These are phyloP conservation scores for Sporothrix luriei DNA, from an alignment of 2,329 filamentous ascomycete species.

Conservation along the genomic window DNA sequence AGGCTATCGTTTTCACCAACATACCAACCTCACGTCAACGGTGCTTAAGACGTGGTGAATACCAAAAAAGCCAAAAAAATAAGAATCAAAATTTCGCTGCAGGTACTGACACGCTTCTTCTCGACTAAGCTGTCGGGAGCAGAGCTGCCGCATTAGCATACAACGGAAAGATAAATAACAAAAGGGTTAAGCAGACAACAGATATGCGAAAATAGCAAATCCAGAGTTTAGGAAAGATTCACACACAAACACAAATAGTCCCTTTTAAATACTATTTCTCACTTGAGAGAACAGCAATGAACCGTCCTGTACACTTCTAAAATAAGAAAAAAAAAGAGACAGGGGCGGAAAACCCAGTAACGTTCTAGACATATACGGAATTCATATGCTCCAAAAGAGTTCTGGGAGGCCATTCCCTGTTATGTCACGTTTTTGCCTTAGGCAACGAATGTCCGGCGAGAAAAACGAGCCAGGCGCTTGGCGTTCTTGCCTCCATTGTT, in stretches of 20 bases:
- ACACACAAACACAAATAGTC: neutral
- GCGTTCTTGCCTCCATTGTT: slow-evolving; percentile 28
- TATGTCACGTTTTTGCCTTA: slow-evolving; percentile 27
- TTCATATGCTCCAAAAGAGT: neutral
- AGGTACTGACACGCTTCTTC: neutral
- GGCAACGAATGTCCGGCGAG: slow-evolving; percentile 36
- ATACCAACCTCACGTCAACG: too few relatives aligned
- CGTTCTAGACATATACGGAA: neutral
- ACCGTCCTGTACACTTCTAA: neutral
- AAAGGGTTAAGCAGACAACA: neutral
- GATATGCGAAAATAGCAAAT: neutral
- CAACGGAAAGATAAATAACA: neutral
- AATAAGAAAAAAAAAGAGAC: slow-evolving; percentile 10
- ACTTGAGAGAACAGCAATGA: slow-evolving; percentile 4
- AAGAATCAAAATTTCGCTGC: slow-evolving; percentile 9
- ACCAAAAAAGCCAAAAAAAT: neutral
- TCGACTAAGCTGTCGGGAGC: neutral
- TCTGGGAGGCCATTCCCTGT: neutral
- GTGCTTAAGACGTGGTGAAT: neutral
- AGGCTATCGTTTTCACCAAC: too few relatives aligned
- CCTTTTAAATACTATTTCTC: slow-evolving; percentile 21
- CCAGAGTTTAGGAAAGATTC: neutral
- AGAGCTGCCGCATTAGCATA: neutral
- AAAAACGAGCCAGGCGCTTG: slow-evolving; percentile 36
- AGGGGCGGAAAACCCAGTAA: neutral